Percentiles rank a stretch among this genome's conserved stretches.
These are phyloP conservation scores for Colletotrichum sp. DNA, from an alignment of 2,329 filamentous ascomycete species.

Conservation along the genomic window DNA sequence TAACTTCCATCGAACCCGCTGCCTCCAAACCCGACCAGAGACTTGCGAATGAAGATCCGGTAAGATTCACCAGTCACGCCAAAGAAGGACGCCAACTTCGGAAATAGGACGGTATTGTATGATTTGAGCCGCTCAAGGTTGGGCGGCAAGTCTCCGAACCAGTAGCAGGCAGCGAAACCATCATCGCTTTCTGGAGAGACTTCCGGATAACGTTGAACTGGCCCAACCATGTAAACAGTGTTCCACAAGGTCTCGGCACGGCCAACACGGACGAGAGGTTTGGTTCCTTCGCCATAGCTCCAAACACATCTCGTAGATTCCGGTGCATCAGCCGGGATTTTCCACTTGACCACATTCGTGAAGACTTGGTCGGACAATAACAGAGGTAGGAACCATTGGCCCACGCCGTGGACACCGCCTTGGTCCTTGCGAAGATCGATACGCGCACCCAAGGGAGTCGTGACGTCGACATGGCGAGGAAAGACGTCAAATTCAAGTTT, in stretches of 20 bases:
- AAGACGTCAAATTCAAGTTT: constrained; percentile 16
- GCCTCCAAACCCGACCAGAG: constrained; percentile 5
- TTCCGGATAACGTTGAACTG: constrained; percentile 5
- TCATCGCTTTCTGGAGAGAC: neutral
- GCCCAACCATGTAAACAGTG: constrained; percentile 23
- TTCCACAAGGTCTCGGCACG: neutral
- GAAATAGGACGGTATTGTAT: constrained; percentile 19
- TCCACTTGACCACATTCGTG: constrained; percentile 14
- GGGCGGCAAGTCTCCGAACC: constrained; percentile 18
- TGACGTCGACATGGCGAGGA: constrained; percentile 13
- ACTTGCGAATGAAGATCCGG: constrained; percentile 20
- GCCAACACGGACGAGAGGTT: constrained; percentile 7
- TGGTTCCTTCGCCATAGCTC: constrained; percentile 20
- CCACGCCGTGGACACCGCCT: constrained; percentile 10
- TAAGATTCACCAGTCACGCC: constrained; percentile 1
- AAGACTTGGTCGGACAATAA: constrained; percentile 7
- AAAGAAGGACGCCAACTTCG: constrained; percentile 12
- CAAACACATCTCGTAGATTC: constrained; percentile 20
- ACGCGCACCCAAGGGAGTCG: constrained; percentile 14
- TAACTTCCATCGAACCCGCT: constrained; percentile 15
- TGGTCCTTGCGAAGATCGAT: constrained; percentile 17
- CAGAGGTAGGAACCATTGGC: constrained; percentile 19
- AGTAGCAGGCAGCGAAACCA: constrained; percentile 12
- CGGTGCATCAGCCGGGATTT: constrained; percentile 10
- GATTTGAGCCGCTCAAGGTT: constrained; percentile 10